Conservation (phyloP, 148 eudicot genomes). For the Cornus controversa region DNA sequence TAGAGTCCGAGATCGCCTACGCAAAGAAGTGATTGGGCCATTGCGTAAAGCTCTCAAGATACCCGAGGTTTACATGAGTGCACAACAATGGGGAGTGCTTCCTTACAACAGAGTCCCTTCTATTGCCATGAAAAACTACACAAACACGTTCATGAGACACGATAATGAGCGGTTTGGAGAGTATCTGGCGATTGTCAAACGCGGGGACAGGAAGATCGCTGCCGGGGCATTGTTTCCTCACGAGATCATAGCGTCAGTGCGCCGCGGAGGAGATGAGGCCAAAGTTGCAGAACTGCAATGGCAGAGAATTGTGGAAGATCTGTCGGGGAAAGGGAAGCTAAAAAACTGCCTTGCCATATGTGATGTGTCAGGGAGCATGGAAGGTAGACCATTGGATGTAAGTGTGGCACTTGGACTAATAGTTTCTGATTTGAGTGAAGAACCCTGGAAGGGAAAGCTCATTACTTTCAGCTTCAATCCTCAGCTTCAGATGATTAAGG, state of each 20-base stretch:
- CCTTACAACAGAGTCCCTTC: constrained; percentile 8
- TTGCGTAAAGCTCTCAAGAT: neutral
- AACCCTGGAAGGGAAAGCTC: constrained; percentile 37
- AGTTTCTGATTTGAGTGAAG: constrained; percentile 32
- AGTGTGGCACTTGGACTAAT: constrained; percentile 16
- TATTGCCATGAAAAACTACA: constrained; percentile 10
- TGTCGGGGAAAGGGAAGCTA: neutral
- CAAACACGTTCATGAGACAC: neutral
- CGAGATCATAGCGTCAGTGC: neutral
- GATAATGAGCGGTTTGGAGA: neutral
- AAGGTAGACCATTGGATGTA: constrained; percentile 4
- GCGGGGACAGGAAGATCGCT: constrained; percentile 1
- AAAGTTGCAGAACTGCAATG: constrained; percentile 7
- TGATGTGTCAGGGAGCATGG: constrained; percentile 19
- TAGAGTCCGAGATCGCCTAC: constrained; percentile 6
- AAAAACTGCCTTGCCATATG: constrained; percentile 8
- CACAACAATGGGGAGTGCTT: neutral
- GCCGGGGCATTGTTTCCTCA: constrained; percentile 13
- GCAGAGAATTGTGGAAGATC: neutral
- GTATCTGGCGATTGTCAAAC: neutral
- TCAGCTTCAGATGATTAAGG: constrained; percentile 26
- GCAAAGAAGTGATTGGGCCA: constrained; percentile 9
- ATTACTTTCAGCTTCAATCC: constrained; percentile 26
- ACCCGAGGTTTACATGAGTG: constrained; percentile 11
- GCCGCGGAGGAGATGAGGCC: neutral